These are phyloP conservation scores for Picea glauca DNA, from an alignment of 75 land plant genomes.

Conservation along the genomic window DNA sequence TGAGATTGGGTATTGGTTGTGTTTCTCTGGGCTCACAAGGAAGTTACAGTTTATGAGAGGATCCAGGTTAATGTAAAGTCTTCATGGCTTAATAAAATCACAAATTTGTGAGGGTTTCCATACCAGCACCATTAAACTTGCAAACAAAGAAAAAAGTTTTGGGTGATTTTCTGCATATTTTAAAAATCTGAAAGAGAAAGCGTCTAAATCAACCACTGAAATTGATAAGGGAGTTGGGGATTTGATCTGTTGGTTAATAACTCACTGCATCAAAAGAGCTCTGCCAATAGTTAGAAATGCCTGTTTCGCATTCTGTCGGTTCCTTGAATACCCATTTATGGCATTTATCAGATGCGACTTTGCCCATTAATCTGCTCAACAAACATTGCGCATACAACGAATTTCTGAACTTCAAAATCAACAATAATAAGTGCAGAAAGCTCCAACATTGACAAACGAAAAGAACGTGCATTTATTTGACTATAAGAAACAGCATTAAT, in stretches of 20 bases:
- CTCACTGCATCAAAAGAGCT: slow-evolving; percentile 97
- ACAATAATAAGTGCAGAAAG: no score
- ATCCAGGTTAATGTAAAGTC: no score
- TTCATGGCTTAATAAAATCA: no score
- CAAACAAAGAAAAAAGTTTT: no score
- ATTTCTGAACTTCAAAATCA: no score
- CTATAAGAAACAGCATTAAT: background rate
- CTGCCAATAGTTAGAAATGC: slow-evolving; percentile 90
- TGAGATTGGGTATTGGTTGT: no score
- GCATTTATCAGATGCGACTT: slow-evolving; percentile 97
- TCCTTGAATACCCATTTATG: slow-evolving; percentile 99
- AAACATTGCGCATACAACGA: slow-evolving; percentile 18
- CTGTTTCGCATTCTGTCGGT: slow-evolving; percentile 82
- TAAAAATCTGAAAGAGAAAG: background rate
- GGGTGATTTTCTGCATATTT: background rate
- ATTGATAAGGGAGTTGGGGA: background rate
- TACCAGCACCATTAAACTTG: no score
- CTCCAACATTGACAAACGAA: no score
- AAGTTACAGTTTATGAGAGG: no score
- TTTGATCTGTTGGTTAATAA: background rate
- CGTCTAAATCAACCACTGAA: background rate
- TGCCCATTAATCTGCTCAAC: slow-evolving; percentile 64
- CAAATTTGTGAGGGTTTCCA: no score
- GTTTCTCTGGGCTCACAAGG: no score
- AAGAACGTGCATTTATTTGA: no score